Evolutionary conservation across 78 protist species (phyloP).

Genomic region (Cavenderia fasciculata): DNA sequence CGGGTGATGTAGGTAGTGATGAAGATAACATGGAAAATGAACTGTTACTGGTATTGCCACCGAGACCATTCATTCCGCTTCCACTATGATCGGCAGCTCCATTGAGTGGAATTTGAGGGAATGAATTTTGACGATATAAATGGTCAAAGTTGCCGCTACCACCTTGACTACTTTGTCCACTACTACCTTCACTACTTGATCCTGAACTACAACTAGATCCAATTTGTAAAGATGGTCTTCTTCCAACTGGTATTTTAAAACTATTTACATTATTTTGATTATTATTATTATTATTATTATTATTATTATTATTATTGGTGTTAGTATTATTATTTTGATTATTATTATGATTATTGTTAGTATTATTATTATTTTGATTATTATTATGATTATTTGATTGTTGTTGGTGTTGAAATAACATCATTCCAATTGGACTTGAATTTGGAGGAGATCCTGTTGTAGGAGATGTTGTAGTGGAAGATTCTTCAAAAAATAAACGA

Average conservation of each 20-base stretch:
- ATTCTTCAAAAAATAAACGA: conserved; percentile 25
- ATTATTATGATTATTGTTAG: no score
- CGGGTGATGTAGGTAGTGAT: conserved; percentile 63
- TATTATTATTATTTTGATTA: no score
- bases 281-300: not conserved
- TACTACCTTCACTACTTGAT: no score
- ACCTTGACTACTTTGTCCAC: no score
- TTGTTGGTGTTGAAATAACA: not conserved
- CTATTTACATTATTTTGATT: no score
- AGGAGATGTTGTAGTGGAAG: conserved; percentile 2
- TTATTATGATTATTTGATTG: not conserved
- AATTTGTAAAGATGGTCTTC: no score
- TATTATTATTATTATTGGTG: conserved; percentile 15
- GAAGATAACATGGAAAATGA: conserved; percentile 33
- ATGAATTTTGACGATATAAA: not conserved
- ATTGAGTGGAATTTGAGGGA: not conserved
- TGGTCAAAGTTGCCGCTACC: conserved; percentile 11
- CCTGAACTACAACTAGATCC: no score
- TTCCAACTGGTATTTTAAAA: no score
- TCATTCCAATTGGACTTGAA: no score
- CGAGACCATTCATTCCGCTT: not conserved
- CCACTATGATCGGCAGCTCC: not conserved
- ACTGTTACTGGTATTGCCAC: not conserved
- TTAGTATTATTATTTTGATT: no score
- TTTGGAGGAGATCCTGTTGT: not conserved